Evolutionary conservation across 2,329 filamentous ascomycete genomes (phyloP), one percentile per base, ranked within the genome.

Genomic region (Cladosporium oxysporum): DNA sequence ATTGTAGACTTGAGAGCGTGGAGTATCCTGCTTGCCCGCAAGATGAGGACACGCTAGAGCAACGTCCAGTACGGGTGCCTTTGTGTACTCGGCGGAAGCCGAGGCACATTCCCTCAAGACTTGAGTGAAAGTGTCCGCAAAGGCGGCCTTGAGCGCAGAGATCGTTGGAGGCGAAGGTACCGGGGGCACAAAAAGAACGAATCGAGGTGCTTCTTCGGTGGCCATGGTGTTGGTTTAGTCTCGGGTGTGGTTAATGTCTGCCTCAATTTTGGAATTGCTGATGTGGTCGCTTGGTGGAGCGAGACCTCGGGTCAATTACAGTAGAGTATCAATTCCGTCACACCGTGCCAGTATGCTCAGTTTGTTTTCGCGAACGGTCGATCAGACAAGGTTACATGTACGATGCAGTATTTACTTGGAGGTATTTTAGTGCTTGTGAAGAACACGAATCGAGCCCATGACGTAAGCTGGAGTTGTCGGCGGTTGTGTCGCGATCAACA

Each of bases 11-110:
- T 86, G 80, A 28, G 84, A 81, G 71, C 85, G 83, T 55, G 85
- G 82, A 33, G 79, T 78, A 26, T 80, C 78, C 28, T 81, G 79
- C 61, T 35, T 79, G 79, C 23, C 85, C 83, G 57, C 79, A 14
- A 93, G 82, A 61, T 90, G 81, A 2, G 89, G 86, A 58, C 85
- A 85, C 2, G 85, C 84, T 44, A 96, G 76, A 2, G 88, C 90
- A 71, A 88, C 80, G 62, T 88, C 85, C 35, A 88, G 75, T 14
- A 83, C 72, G 2, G 76, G 85, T 71, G 71, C 72, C 67, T 66
- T 73, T 59, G 59, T 71, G 66, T 64, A 74, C 55, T 69, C 71
- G 70, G 67, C 69, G 58, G 66, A 77, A 67, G 70, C 77, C 69
- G 70, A 71, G 53, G 76, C 74, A 21, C 81, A 75, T 69, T 81